Evolutionary conservation across 192 early-diverging fungal species (phyloP), one percentile per base, ranked within the genome.

Genomic region (Rhizoclosmatium globosum): DNA sequence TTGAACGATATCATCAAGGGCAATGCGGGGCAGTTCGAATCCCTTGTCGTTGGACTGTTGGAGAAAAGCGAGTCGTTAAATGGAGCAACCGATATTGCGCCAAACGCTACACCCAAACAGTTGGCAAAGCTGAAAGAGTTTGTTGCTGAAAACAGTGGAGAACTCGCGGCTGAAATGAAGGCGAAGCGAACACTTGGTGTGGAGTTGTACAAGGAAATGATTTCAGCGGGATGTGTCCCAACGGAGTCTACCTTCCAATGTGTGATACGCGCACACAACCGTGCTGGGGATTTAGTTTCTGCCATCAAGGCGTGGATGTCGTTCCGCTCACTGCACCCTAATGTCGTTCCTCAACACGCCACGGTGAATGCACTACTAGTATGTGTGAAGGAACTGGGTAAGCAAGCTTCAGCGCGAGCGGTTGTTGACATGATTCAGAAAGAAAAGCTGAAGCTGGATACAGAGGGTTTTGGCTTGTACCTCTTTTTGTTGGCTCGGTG

Each of bases 141-240:
- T 47, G 61, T n/a, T 6, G 43, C 21, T 4, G 41, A 68, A 17
- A n/a, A 56, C 42, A 11, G 9, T 2, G 67, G 6, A 2, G 42
- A 19, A 23, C 42, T 11, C 23, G 66, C 57, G 39, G 56, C 53
- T 41, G 71, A 80, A 45, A 56, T 62, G 44, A 66, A 77, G 48
- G 38, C 74, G 13, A 77, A 68, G 43, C 68, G 67, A 31, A 42
- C 23, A 67, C 50, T 77, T 3, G 71, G 61, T 11, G 42, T 76
- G 17, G 74, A 76, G 67, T 43, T 81, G 60, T 82, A 82, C 68
- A 50, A 67, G 45, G 84, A 82, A 65, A 64, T 85, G 46, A 64
- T 71, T 6, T 57, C 65, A 3, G 76, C 66, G n/a, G 60, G 19
- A 1, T 64, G 70, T 41, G 23, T 44, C 45, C 59, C 77, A 23